Base-by-base conservation (phyloP, 2,329 filamentous ascomycete genomes). In the Arthrobotrys entomopaga region DNA sequence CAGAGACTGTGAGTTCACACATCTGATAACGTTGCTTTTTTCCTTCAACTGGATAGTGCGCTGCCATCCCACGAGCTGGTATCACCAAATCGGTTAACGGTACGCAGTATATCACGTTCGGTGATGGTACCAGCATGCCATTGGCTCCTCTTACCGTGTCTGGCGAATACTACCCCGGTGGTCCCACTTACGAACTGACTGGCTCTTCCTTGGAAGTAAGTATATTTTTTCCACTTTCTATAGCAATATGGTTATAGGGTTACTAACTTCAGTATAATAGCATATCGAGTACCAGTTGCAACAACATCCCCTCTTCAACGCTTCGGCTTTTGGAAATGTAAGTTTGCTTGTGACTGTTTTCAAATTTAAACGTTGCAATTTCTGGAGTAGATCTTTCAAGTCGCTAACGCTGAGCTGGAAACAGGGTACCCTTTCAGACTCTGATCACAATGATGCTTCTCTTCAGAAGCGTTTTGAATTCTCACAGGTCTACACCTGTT, bases 81-180 rank as follows among this genome's bases (percentile, higher is more conserved):
- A 34, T 1, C 29, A 34, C 29, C 10, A 10, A 34, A 34, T 34
- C 29, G 2, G 29, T 6, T 10, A 34, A 65, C 8, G 42, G 40
- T 4, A 26, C 26, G 1, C 16, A 65, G 8, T 65, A 8, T 24
- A 11, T 74, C 2, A 38, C 29, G 15, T 20, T 57, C 11, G 16
- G 15, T 2, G 22, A 56, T n/a, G 70, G 63, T 2, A 13, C 40
- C 0, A 52, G 3, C 1, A 13, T 59, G 15, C 57, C 61, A 2
- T 8, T 74, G 0, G 52, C 22, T 22, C 63, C 52, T 15, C 43
- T 74, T 4, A 49, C n/a, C 15, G 58, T 74, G n/a, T 15, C 46
- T 16, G 63, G 63, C 2, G 70, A 74, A 26, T 56, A 52, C 13
- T 74, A 15, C 22, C 70, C 70, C 10, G 70, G 70, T 11, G 70